Conservation (phyloP, 306 rosid genomes). For the Medicago ruthenica region DNA sequence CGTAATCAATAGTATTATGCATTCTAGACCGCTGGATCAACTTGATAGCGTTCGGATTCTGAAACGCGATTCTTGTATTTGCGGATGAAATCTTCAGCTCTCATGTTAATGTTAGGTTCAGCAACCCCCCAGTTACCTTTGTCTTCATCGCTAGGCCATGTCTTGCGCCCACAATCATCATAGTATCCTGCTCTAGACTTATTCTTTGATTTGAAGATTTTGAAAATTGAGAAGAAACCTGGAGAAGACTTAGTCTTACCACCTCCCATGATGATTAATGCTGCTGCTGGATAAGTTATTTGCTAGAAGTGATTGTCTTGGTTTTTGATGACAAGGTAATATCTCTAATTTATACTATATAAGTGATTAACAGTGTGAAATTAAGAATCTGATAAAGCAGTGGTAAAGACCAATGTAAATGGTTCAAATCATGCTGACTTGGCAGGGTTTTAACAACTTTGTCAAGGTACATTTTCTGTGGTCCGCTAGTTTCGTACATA, state of each 20-base stretch:
- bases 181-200: slow-evolving; percentile 39
- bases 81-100: slow-evolving; percentile 61
- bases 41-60: slow-evolving; percentile 50
- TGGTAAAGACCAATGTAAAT: slow-evolving; percentile 31
- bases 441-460: slow-evolving; percentile 28
- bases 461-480: slow-evolving; percentile 33
- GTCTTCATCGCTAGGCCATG: slow-evolving; percentile 72
- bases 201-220: slow-evolving; percentile 48
- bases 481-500: slow-evolving; percentile 48
- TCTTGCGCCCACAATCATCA: slow-evolving; percentile 43
- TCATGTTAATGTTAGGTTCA: slow-evolving; percentile 62
- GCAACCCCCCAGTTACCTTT: slow-evolving; percentile 57
- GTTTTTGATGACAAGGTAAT: slow-evolving; percentile 7
- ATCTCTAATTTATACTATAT: slow-evolving; percentile 7
- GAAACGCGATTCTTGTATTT: slow-evolving; percentile 50
- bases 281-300: not conserved
- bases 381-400: slow-evolving; percentile 38
- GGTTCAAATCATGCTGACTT: slow-evolving; percentile 34
- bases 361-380: slow-evolving; percentile 7
- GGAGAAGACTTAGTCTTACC: slow-evolving; percentile 52
- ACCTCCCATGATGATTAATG: slow-evolving; percentile 48
- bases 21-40: slow-evolving; percentile 13
- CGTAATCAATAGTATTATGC: not conserved
- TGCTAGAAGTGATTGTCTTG: not conserved
- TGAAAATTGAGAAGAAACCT: slow-evolving; percentile 61